Conservation (phyloP, 306 rosid genomes). For the Carpinus viminea region DNA sequence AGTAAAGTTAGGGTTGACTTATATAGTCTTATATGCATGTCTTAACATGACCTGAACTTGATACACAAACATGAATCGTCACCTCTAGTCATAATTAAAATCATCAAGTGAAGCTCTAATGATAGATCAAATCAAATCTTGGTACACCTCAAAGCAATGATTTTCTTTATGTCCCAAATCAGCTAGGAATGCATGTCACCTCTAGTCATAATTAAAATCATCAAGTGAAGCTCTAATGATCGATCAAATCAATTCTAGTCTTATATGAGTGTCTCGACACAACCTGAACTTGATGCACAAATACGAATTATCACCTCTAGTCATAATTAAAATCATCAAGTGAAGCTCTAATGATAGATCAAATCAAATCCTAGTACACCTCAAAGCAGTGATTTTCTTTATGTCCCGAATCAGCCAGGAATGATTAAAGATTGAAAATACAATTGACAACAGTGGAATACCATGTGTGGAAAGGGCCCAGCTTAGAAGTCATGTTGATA, state of each 20-base stretch:
- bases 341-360: conserved; percentile 37
- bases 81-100: not conserved
- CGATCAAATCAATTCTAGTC: conserved; percentile 25
- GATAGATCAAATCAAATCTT: conserved; percentile 38
- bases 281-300: no score
- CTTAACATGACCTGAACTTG: no score
- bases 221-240: conserved; percentile 39
- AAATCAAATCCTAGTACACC: conserved; percentile 30
- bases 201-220: not conserved
- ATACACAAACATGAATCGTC: no score
- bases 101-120: conserved; percentile 31
- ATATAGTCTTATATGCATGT: no score
- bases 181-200: conserved; percentile 30
- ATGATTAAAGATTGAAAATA: conserved; percentile 49
- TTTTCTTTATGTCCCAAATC: conserved; percentile 47
- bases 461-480: conserved; percentile 57
- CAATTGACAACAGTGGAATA: conserved; percentile 32
- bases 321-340: conserved; percentile 10
- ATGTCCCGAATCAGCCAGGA: conserved; percentile 44
- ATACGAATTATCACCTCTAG: no score
- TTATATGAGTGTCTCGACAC: no score
- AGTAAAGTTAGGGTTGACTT: no score
- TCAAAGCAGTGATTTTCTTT: conserved; percentile 39
- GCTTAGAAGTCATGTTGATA: conserved; percentile 17
- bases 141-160: conserved; percentile 31